Conservation (phyloP, 1,284 basidiomycete genomes). For the Apiotrichum akiyoshidainum region DNA sequence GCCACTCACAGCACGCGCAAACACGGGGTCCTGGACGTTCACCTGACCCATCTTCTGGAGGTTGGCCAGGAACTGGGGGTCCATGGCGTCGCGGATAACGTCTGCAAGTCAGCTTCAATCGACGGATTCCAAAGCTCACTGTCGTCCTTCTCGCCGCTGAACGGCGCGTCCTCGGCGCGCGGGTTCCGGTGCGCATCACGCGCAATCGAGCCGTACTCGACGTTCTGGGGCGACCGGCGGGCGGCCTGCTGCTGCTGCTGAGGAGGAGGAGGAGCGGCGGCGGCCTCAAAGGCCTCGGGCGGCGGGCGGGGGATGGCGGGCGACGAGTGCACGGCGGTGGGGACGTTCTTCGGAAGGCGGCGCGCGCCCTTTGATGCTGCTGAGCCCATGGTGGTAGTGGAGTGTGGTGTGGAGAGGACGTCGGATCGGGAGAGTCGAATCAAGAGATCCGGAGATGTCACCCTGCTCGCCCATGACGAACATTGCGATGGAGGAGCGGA, state of each 20-base stretch:
- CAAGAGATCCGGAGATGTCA: neutral
- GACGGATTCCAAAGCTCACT: constrained; percentile 27
- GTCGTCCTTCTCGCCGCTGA: constrained; percentile 48
- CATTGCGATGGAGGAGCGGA: neutral
- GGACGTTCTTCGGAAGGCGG: constrained; percentile 58
- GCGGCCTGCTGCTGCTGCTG: neutral
- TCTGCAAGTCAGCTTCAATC: constrained; percentile 51
- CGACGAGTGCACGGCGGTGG: constrained; percentile 6
- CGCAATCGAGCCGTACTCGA: constrained; percentile 11
- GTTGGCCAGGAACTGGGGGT: constrained; percentile 73
- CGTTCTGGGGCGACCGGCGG: neutral
- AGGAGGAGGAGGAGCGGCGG: no score
- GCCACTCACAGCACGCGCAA: constrained; percentile 57
- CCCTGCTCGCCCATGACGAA: no score
- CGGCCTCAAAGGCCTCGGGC: constrained; percentile 13
- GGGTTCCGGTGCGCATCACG: neutral
- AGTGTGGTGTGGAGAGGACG: neutral
- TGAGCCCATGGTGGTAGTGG: constrained; percentile 60
- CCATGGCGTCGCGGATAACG: constrained; percentile 64
- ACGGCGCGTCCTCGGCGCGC: constrained; percentile 9
- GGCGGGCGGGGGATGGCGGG: constrained; percentile 9
- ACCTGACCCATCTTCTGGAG: constrained; percentile 69
- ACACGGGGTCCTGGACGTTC: constrained; percentile 61
- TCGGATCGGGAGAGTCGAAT: neutral
- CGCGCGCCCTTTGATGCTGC: constrained; percentile 65